A percentile compares a stretch with the other conserved stretches of the same genome.
phyloP scores from a whole-genome alignment of 179 eudicot genomes.

The Monotropa hypopitys region DNA sequence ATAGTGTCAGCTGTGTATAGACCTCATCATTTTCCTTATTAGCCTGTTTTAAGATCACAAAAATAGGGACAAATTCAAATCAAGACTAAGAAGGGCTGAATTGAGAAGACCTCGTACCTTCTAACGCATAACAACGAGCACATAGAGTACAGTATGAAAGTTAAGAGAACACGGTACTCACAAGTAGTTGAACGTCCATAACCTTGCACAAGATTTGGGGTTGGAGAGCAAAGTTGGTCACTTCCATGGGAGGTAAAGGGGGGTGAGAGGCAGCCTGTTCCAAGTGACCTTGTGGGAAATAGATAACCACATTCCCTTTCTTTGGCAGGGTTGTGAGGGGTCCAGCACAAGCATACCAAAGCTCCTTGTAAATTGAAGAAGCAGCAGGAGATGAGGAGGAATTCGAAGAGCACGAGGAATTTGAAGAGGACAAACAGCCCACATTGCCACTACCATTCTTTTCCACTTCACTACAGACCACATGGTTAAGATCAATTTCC shows the following conservation, averaged over 20 bases:
- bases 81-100: not conserved
- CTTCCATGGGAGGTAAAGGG: conserved; percentile 30
- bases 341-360: conserved; percentile 98
- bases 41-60: conserved; percentile 33
- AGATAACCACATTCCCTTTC: conserved; percentile 71
- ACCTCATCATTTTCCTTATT: conserved; percentile 94
- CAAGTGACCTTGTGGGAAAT: conserved; percentile 87
- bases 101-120: not conserved
- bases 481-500: conserved; percentile 87
- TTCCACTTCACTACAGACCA: conserved; percentile 27
- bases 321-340: conserved; percentile 56
- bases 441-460: conserved; percentile 19
- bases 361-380: conserved; percentile 48
- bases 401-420: conserved; percentile 28
- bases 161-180: conserved; percentile 19
- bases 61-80: not conserved
- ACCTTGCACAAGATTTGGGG: conserved; percentile 78
- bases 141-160: not conserved
- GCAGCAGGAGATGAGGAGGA: conserved; percentile 14
- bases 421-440: conserved; percentile 29
- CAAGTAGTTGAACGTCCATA: conserved; percentile 55
- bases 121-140: not conserved
- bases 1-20: conserved; percentile 58
- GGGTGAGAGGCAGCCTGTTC: conserved; percentile 49
- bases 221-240: conserved; percentile 43